Evolutionary conservation across 2,329 filamentous ascomycete species (phyloP), one percentile per base, ranked within the genome.

Genomic region (Triangularia verruculosa): DNA sequence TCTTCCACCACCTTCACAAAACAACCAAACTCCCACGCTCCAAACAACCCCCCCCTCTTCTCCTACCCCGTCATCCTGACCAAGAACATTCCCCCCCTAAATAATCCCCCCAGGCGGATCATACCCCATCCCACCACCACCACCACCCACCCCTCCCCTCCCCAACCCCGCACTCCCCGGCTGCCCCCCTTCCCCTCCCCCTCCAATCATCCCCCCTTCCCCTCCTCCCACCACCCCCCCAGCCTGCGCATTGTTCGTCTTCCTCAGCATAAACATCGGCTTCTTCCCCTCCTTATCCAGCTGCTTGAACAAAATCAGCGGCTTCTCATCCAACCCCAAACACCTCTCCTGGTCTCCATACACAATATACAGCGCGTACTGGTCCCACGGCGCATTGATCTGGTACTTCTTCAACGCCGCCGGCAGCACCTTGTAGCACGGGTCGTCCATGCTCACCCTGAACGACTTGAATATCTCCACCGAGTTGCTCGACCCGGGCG

Each of bases 401-500:
- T 98, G 95, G 79, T 99, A 99, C 75, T 97, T 97, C 75, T 96
- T 96, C 17, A 99, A 84, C 2, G 95, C 95, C 15, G 96, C 95
- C 1, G 95, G 95, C 1, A 99, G 83, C 27, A 99, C 95, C 75
- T 97, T 97, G 80, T 97, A 91, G 79, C 95, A 99, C 2, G 95
- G 95, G 73, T 99, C 95, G 70, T 99, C 95, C 85, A 98, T 96
- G 74, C 91, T 95, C 66, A 99, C 95, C 43, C 94, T 89, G 84
- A 99, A 99, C 1, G 92, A 96, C 76, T 99, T 99, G 87, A 98
- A 98, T 64, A 99, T 97, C 77, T 99, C 95, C 64, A 97, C 93
- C 1, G 86, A 86, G 64, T 83, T 83, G 71, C 80, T 81, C 5
- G 80, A 77, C 64, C 79, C 82, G 0, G 86, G 84, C 0, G 86